Evolutionary conservation across 805 yeast species (phyloP), one percentile per base, ranked within the genome.

Genomic region (Saccharomycopsis schoenii): DNA sequence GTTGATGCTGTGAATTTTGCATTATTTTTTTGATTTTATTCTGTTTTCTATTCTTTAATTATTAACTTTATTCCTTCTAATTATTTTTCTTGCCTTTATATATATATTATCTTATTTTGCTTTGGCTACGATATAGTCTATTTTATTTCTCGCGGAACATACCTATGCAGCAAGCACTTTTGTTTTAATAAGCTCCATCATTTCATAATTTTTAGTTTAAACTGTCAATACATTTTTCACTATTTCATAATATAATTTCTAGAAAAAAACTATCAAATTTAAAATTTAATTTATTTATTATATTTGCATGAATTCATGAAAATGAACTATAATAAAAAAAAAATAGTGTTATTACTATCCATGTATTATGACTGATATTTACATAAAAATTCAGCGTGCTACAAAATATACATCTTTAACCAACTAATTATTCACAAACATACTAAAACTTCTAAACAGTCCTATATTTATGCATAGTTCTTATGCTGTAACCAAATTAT

Each of bases 401-500:
- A 37, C 4, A 37, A 37, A 37, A 9, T 12, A 37, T 29, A 29
- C 34, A 29, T 29, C 34, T 29, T 29, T 29, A 9, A 54, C 1
- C 34, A 15, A 55, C 6, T 19, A 25, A 47, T 34, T 47, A 34
- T 34, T 47, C 47, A 25, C 55, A 47, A 43, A 34, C 6, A 6
- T 4, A 17, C 25, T 47, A 39, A 34, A 19, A 19, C 43, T 41
- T 55, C 8, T 19, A 56, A 19, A 17, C 4, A 56, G 11, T 17
- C 11, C 5, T 19, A 40, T 37, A 12, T 6, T 6, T 29, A n/a
- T n/a, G 34, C 6, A 29, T 37, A 37, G 15, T 37, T 11, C 15
- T n/a, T 47, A 47, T 11, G 43, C 55, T 5, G 55, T 51, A 15
- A 61, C 58, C 37, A 59, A 41, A 36, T 58, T 58, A 39, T 58